phyloP scores from a whole-genome alignment of 108 stramenopile species.

The Pelagomonas calceolata region DNA sequence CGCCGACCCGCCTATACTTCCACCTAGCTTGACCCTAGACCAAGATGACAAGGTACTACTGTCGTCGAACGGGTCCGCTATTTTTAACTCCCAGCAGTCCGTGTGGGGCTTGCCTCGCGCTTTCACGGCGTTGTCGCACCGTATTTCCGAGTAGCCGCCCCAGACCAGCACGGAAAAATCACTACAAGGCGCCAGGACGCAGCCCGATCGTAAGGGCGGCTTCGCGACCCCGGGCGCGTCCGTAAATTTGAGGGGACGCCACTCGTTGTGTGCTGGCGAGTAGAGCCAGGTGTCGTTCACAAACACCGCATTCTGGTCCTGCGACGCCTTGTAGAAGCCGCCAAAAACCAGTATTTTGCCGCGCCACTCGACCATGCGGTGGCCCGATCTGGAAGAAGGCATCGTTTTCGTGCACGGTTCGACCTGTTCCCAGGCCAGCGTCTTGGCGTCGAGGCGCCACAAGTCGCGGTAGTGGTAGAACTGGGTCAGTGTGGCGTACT shows the following conservation, averaged over 20 bases:
- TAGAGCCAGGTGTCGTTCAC: conserved; percentile 43
- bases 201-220: background rate
- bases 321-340: conserved; percentile 38
- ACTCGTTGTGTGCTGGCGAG: conserved; percentile 30
- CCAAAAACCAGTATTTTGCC: conserved; percentile 44
- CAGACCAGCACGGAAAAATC: background rate
- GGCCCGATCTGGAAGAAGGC: conserved; percentile 38
- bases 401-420: conserved; percentile 9
- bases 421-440: conserved; percentile 35
- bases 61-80: background rate
- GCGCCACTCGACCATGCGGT: conserved; percentile 41
- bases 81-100: background rate
- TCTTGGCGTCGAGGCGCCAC: conserved; percentile 35
- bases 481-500: conserved; percentile 43
- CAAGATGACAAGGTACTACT: background rate
- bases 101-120: background rate
- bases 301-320: conserved; percentile 5
- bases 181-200: background rate
- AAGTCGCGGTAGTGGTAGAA: conserved; percentile 50
- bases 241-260: conserved; percentile 12
- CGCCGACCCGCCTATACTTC: no score
- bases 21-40: background rate
- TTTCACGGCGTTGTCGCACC: background rate
- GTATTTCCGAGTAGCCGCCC: background rate
- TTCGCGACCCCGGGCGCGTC: conserved; percentile 6